Base-by-base conservation (phyloP, 176 grass and related monocot genomes). In the Juncus effusus region DNA sequence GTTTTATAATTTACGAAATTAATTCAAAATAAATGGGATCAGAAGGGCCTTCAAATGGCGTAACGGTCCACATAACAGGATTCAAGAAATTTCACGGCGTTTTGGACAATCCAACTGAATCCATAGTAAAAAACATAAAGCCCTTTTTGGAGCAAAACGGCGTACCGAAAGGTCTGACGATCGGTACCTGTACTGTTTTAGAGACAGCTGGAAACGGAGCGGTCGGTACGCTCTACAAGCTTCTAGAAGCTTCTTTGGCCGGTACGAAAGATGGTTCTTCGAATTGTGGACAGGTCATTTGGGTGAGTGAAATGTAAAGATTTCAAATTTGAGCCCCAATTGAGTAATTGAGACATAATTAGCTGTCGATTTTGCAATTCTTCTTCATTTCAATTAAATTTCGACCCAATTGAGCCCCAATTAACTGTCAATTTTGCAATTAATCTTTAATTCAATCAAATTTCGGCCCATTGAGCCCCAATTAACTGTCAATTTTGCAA, bases 121-220 rank as follows among this genome's bases (percentile, higher is more conserved):
- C 37, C 5, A 87, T 87, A 15, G 65, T 76, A 0, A n/a, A 61
- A 6, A 83, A 87, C 38, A 60, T 87, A 16, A 37, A 83, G 9
- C 12, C 57, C 1, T 87, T 72, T 54, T 58, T 83, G 75, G 62
- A 83, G 37, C 78, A 62, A 36, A 79, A 54, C 70, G 84, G 84
- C 54, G 28, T 83, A 42, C 84, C 84, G 0, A 79, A 87, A 62
- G 76, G 84, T 8, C 60, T 87, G 61, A 56, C 64, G 52, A 79
- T 87, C 51, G 75, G 70, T 44, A 87, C 72, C 38, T 87, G 80
- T 56, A 83, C 74, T 38, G 45, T 73, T 72, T 51, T 95, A 3
- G 86, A 95, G 65, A 63, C 80, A 56, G 90, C 90, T 2, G 90
- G 90, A 6, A 62, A 86, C 63, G 86, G 90, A 10, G 77, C 90